Evolutionary conservation across 2,329 filamentous ascomycete species (phyloP), one percentile per base, ranked within the genome.

Genomic region (Fusarium sp.): DNA sequence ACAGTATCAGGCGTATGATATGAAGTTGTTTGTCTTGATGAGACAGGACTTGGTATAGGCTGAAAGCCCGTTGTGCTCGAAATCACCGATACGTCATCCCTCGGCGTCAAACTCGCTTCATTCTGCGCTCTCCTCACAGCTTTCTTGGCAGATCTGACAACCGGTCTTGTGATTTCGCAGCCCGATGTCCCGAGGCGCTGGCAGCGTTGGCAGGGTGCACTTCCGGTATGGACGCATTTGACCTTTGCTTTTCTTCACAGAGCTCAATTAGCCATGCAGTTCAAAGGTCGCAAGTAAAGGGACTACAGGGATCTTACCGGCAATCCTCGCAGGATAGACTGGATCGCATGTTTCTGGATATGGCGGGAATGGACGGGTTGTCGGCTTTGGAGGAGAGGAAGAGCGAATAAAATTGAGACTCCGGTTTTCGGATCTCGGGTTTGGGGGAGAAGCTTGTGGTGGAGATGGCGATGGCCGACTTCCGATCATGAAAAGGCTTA

Each of bases 291-390:
- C 6, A 8, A 5, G 3, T 4, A 3, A 5, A 3, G 42, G 13
- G 24, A 9, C 8, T 15, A 11, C 9, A 8, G 22, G 2, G 17
- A 0, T 12, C 78, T 70, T 68, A 81, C 81, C 81, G 74, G 59
- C 81, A 82, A 39, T 72, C 70, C 39, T 82, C 80, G 69, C 81
- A 82, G 6, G 80, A 82, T 26, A 82, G 42, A 65, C 81, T 82
- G 28, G 81, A 81, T 2, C 81, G 70, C 81, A 82, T 30, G 5
- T 48, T 50, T 41, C 48, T 39, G 20, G 28, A 28, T 36, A 22
- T 44, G 38, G 20, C 61, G 66, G 57, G n/a, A 61, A 69, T 42
- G 36, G 24, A n/a, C 30, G 41, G 45, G 8, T 39, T 47, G 18
- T 74, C 70, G 71, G 71, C 39, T 73, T 68, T 73, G 62, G 28